These are phyloP conservation scores for Trichoderma brevicompactum DNA, from an alignment of 2,329 filamentous ascomycete species.

Conservation along the genomic window DNA sequence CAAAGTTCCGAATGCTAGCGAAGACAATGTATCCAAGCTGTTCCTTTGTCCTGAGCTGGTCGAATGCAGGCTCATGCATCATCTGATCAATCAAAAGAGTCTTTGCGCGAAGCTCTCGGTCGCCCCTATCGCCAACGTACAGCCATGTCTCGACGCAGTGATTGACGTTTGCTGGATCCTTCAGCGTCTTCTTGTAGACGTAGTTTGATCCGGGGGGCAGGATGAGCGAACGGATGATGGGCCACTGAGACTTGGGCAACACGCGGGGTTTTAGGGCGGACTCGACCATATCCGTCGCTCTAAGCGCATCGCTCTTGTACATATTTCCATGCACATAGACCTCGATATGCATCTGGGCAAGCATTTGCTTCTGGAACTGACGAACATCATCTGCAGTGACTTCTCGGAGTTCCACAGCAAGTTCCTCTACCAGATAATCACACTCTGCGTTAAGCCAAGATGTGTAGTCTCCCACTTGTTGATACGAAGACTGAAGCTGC, in stretches of 20 bases:
- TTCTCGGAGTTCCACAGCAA: conserved; percentile 73
- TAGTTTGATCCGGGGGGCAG: conserved; percentile 81
- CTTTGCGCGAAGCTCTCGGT: conserved; percentile 74
- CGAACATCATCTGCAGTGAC: conserved; percentile 76
- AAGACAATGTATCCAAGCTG: conserved; percentile 97
- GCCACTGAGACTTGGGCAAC: conserved; percentile 79
- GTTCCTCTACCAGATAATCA: conserved; percentile 78
- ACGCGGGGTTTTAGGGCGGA: conserved; percentile 73
- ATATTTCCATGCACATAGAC: conserved; percentile 89
- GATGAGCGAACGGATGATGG: conserved; percentile 74
- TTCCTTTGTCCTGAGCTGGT: conserved; percentile 94
- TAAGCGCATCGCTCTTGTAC: conserved; percentile 89
- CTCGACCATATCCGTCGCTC: conserved; percentile 82
- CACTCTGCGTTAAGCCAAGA: conserved; percentile 78
- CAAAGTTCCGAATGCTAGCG: conserved; percentile 71
- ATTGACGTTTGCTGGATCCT: conserved; percentile 88
- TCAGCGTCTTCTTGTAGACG: conserved; percentile 78
- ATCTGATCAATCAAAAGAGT: conserved; percentile 85
- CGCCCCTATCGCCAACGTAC: conserved; percentile 69
- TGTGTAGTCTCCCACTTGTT: conserved; percentile 83
- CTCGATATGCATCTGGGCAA: conserved; percentile 86
- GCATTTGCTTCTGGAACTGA: conserved; percentile 76
- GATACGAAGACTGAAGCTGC: conserved; percentile 85
- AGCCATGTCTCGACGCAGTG: conserved; percentile 82
- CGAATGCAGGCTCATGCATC: conserved; percentile 89